phyloP scores from a whole-genome alignment of 2,329 filamentous ascomycete species.

The Hymenoscyphus occultus region DNA sequence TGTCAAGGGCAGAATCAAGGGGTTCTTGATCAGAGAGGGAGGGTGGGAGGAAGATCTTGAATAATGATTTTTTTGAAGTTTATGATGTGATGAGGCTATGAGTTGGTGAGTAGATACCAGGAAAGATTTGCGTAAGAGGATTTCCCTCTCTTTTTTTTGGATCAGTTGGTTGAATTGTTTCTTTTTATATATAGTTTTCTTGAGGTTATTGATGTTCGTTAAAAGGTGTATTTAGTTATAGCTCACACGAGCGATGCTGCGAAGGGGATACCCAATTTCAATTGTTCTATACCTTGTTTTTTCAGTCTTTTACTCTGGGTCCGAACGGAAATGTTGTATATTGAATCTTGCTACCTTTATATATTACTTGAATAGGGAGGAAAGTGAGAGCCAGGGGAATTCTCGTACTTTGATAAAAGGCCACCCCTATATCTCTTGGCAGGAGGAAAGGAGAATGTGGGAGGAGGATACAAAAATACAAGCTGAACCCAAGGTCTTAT shows the following conservation, averaged over 20 bases:
- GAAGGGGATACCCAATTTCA: slow-evolving; percentile 2
- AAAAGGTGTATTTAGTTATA: slow-evolving; percentile 5
- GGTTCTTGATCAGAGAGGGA: slow-evolving; percentile 71
- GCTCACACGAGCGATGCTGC: background rate
- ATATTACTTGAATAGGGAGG: too few species aligned
- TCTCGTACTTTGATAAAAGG: too few species aligned
- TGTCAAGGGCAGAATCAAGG: slow-evolving; percentile 71
- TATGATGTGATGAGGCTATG: background rate
- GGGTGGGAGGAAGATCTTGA: slow-evolving; percentile 62
- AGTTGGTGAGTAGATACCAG: background rate
- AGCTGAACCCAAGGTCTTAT: too few species aligned
- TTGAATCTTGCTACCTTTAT: background rate
- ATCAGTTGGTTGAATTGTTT: background rate
- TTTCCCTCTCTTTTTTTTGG: background rate
- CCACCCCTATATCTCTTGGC: background rate
- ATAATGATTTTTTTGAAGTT: background rate
- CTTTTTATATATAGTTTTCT: background rate
- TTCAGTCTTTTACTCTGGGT: background rate
- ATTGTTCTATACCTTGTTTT: background rate
- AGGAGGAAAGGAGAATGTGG: background rate
- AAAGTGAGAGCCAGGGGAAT: too few species aligned
- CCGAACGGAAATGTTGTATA: background rate
- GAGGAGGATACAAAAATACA: too few species aligned
- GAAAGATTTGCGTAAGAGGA: background rate
- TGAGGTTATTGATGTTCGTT: background rate